Base-by-base conservation (phyloP, 257 asterid genomes). In the Lithospermum erythrorhizon region DNA sequence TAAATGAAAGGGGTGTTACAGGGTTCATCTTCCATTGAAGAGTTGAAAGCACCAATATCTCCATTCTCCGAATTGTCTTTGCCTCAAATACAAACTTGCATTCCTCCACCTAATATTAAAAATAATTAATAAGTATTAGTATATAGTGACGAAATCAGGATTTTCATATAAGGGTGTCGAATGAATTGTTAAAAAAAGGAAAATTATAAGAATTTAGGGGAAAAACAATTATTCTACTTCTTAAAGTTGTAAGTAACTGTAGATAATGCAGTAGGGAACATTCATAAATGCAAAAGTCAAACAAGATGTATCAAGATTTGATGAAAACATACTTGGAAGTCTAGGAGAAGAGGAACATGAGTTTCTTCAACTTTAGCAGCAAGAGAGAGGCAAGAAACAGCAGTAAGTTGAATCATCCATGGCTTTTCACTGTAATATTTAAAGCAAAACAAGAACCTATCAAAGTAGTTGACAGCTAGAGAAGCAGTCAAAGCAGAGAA, bases 1-100 rank as follows among this genome's bases (percentile, higher is more conserved):
- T 82, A 75, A 85, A 82, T 6, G 82, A 71, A 57, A 74, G 53
- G 13, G 90, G 79, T 19, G 85, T 85, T 0, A 85, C 83, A n/a
- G 90, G 90, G 61, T 82, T 79, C 89, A 84, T 84, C 84, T 64
- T 79, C 93, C 93, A 84, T 49, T 75, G 10, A 5, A 85, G 78
- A 2, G 87, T 76, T 3, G 87, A 80, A 10, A 85, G 78, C 20
- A 82, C 64, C 37, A 85, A 62, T 20, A 85, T 60, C 87, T 85
- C 94, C 94, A 82, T 85, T 70, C 82, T 82, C 60, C 78, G 87
- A 61, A 85, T 75, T 35, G 87, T 76, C 49, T 80, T 80, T 11
- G 94, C 60, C 48, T 85, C 86, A 27, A 85, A 85, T 49, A 80
- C 75, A 51, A 76, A 82, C 66, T 68, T 67, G 0, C 79, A 62